phyloP scores from a whole-genome alignment of 345 rosid species.

The Aethionema arabicum region DNA sequence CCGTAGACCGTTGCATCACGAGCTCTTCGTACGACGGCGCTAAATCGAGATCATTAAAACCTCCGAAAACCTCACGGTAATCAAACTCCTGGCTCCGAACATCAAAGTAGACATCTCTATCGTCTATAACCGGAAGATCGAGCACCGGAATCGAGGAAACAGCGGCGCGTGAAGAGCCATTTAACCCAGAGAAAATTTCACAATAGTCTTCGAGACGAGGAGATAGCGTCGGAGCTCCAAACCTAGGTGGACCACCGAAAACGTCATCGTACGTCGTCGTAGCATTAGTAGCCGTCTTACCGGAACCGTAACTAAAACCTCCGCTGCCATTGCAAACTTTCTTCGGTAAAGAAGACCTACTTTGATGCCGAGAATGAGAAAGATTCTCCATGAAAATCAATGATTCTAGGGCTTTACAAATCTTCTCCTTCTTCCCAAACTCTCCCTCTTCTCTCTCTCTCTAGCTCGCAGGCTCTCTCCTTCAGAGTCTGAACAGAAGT shows the following conservation, averaged over 20 bases:
- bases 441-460: constrained; percentile 26
- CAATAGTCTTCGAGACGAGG: constrained; percentile 81
- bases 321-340: constrained; percentile 38
- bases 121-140: constrained; percentile 66
- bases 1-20: constrained; percentile 40
- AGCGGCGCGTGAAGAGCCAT: constrained; percentile 59
- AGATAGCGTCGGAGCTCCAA: constrained; percentile 57
- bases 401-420: constrained; percentile 33
- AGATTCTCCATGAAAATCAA: constrained; percentile 60
- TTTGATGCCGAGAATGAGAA: constrained; percentile 54
- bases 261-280: constrained; percentile 69
- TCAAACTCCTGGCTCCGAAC: constrained; percentile 61
- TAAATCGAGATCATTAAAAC: constrained; percentile 51
- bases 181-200: constrained; percentile 80
- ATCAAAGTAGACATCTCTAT: constrained; percentile 55
- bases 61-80: constrained; percentile 80
- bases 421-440: constrained; percentile 21
- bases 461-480: constrained; percentile 10
- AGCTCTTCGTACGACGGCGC: constrained; percentile 66
- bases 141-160: constrained; percentile 82
- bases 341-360: constrained; percentile 37
- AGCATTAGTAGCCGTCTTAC: constrained; percentile 25
- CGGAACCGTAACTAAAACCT: constrained; percentile 33
- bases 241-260: constrained; percentile 67
- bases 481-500: constrained; percentile 34